Conservation (phyloP, 371 early-diverging fungal species). For the Mortierella sp. region DNA sequence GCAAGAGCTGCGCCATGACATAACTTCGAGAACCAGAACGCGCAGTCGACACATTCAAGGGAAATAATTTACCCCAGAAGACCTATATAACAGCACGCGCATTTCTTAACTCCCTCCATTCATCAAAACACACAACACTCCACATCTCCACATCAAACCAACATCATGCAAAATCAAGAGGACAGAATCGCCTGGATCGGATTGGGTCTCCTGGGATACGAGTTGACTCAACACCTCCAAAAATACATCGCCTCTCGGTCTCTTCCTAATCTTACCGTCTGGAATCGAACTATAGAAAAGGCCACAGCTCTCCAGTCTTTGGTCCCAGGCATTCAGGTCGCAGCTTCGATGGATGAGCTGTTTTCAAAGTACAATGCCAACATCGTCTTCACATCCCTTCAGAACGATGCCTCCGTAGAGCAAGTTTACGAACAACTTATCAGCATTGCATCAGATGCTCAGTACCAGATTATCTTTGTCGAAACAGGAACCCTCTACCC, state of each 20-base stretch:
- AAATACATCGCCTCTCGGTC: conserved; percentile 26
- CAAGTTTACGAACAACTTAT: conserved; percentile 38
- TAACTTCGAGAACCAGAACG: too few species aligned
- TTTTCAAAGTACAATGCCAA: conserved; percentile 24
- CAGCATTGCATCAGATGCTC: conserved; percentile 7
- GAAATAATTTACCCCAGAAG: too few species aligned
- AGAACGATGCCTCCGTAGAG: conserved; percentile 51
- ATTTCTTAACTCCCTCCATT: too few species aligned
- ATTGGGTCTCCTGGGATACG: conserved; percentile 34
- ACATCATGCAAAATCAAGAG: background rate
- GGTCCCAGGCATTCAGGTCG: conserved; percentile 26
- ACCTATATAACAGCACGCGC: too few species aligned
- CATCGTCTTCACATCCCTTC: conserved; percentile 51
- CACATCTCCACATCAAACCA: background rate
- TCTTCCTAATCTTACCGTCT: conserved; percentile 30
- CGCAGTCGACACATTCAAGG: too few species aligned
- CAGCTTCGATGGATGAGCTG: conserved; percentile 32
- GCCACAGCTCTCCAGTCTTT: conserved; percentile 16
- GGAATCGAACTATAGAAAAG: conserved; percentile 52
- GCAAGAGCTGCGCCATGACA: too few species aligned
- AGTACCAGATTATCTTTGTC: conserved; percentile 35
- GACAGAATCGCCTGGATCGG: conserved; percentile 37
- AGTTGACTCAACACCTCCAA: conserved; percentile 52
- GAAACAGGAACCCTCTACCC: conserved; percentile 54
- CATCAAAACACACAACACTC: too few species aligned